Conservation (phyloP, 345 rosid species). For the Carallia brachiata region DNA sequence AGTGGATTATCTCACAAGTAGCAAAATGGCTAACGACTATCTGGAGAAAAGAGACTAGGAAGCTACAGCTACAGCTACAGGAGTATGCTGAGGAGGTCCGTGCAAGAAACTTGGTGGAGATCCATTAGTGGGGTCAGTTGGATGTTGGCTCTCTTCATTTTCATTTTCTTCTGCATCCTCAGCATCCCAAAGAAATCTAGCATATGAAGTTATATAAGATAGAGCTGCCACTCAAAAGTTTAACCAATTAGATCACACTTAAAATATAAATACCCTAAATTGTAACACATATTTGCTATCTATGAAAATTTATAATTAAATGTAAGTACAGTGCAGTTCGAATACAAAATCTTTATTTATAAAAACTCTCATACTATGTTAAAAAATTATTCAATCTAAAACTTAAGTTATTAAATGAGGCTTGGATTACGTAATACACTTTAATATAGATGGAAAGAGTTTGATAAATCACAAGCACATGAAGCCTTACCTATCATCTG, state of each 20-base stretch:
- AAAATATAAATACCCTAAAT: too few species aligned
- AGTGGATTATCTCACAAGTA: too few species aligned
- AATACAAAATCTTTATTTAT: too few species aligned
- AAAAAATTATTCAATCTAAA: too few species aligned
- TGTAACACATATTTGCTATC: too few species aligned
- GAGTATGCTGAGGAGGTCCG: conserved; percentile 23
- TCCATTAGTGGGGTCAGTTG: conserved; percentile 5
- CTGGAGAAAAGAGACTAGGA: conserved; percentile 4
- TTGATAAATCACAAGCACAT: not conserved
- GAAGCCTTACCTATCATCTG: conserved; percentile 53
- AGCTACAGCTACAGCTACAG: conserved; percentile 31
- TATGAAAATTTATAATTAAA: too few species aligned
- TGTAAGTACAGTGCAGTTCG: too few species aligned
- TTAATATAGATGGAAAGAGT: not conserved
- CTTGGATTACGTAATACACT: not conserved
- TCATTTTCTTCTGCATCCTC: conserved; percentile 40
- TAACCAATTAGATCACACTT: too few species aligned
- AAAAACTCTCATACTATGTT: too few species aligned
- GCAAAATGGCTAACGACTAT: too few species aligned
- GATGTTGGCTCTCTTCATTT: conserved; percentile 1
- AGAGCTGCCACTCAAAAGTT: conserved; percentile 36
- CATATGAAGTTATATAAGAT: conserved; percentile 61
- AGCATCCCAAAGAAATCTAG: conserved; percentile 66
- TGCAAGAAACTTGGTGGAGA: conserved; percentile 28
- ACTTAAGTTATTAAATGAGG: not conserved